Evolutionary conservation across 2,329 filamentous ascomycete genomes (phyloP).

Genomic region (Alternaria sp.): DNA sequence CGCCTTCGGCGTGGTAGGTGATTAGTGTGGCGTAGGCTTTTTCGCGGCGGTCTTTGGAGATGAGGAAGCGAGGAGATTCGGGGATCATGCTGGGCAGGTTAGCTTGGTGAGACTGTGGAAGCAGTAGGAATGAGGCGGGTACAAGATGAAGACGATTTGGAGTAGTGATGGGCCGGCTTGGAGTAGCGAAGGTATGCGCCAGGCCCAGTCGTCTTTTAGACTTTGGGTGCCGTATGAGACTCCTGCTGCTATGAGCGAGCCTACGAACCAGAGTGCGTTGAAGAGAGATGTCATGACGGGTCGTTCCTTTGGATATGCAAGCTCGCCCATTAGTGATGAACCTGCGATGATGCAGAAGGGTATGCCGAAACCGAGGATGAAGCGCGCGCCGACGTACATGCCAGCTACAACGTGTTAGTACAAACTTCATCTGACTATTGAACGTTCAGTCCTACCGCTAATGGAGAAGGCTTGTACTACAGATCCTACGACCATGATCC

Average conservation of each 20-base stretch:
- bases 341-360: slow-evolving; percentile 68
- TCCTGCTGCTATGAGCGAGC: slow-evolving; percentile 61
- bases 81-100: slow-evolving; percentile 52
- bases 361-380: slow-evolving; percentile 70
- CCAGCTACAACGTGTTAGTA: slow-evolving; percentile 14
- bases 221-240: slow-evolving; percentile 68
- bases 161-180: slow-evolving; percentile 67
- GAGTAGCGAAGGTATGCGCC: slow-evolving; percentile 69
- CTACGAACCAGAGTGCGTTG: slow-evolving; percentile 71
- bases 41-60: slow-evolving; percentile 66
- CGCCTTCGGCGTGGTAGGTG: slow-evolving; percentile 68
- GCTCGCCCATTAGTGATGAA: slow-evolving; percentile 68
- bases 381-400: slow-evolving; percentile 65
- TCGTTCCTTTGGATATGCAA: slow-evolving; percentile 71
- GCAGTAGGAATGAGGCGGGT: slow-evolving; percentile 6
- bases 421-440: slow-evolving; percentile 3
- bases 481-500: slow-evolving; percentile 54
- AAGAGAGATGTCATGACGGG: slow-evolving; percentile 69
- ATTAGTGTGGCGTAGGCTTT: slow-evolving; percentile 66
- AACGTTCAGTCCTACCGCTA: slow-evolving; percentile 13
- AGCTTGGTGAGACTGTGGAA: neutral
- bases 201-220: slow-evolving; percentile 67
- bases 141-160: slow-evolving; percentile 68
- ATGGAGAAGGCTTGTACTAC: slow-evolving; percentile 33
- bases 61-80: slow-evolving; percentile 70